These are phyloP conservation scores for Podaxis sp. DNA, from an alignment of 768 basidiomycete genomes.

Conservation along the genomic window DNA sequence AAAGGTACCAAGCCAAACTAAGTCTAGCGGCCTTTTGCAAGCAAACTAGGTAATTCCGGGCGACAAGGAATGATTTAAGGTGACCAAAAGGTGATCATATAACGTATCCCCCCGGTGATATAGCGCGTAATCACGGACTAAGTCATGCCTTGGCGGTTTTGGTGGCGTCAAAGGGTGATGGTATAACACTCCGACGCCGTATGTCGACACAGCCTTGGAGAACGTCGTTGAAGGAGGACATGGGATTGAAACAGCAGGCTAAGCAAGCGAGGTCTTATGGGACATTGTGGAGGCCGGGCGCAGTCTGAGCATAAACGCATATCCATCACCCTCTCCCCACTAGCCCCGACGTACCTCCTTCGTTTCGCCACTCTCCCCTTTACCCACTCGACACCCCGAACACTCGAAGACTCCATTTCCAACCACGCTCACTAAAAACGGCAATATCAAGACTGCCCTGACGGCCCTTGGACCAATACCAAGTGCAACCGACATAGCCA, in stretches of 20 bases:
- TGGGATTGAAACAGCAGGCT: constrained; percentile 30
- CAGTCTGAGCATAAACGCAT: no score
- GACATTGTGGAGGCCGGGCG: no score
- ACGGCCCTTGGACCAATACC: no score
- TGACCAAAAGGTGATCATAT: constrained; percentile 34
- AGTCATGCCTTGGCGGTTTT: constrained; percentile 23
- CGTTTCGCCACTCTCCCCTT: no score
- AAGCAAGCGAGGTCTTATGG: constrained; percentile 33
- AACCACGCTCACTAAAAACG: no score
- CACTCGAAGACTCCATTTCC: no score
- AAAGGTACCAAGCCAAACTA: constrained; percentile 39
- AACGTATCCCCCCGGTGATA: constrained; percentile 32
- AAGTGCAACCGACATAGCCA: no score
- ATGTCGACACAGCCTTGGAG: constrained; percentile 31
- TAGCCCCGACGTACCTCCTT: no score
- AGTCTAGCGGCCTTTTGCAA: constrained; percentile 30
- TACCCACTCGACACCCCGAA: no score
- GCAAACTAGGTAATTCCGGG: constrained; percentile 38
- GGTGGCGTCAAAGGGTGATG: constrained; percentile 35
- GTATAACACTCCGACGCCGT: constrained; percentile 28
- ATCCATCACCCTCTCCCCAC: no score
- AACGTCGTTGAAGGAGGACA: constrained; percentile 27
- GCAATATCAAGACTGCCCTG: no score
- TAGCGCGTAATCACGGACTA: constrained; percentile 27
- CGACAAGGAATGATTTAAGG: constrained; percentile 32